Evolutionary conservation across 2,329 filamentous ascomycete genomes (phyloP), one percentile per base, ranked within the genome.

Genomic region (Claviceps pazoutovae): DNA sequence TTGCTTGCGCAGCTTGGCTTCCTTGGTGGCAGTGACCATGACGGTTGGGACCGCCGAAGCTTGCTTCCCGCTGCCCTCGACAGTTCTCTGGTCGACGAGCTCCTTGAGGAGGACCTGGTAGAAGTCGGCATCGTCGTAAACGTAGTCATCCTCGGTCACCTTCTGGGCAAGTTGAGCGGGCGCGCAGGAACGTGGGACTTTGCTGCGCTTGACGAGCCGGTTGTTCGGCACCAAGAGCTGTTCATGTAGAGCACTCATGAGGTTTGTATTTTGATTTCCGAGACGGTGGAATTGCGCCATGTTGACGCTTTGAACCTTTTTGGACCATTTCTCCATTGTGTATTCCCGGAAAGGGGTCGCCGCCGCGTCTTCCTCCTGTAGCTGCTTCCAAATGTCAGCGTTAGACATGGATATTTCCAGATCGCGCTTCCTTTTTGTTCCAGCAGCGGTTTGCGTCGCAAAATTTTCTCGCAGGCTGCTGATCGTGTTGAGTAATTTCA

Each of bases 101-200:
- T 95, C 88, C 65, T 95, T 94, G 30, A 98, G 79, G 2, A 98
- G 78, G 14, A 93, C 73, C 65, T 95, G 88, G 70, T 98, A 98
- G 67, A 97, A 96, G 64, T 94, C 83, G 11, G 87, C 88, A 60
- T 98, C 93, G 64, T 97, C 91, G 71, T 93, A 98, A 58, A 95
- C 82, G 19, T 73, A 69, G 1, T 67, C 64, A 60, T 83, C 81
- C 58, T 83, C 76, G 9, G 70, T 67, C 23, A 81, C 61, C 61
- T 79, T 78, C 56, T 69, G 70, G 34, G 74, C 74, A 0, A 76
- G 75, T 59, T 91, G 86, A 0, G 79, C 69, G 0, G 86, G 86
- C 0, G 86, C 86, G 60, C 86, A 90, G 1, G 86, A 89, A 19
- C 87, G 80, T 13, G 86, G 83, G 0, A 81, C 80, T 45, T 78